Evolutionary conservation across 1,284 basidiomycete genomes (phyloP).

Genomic region (Coniferiporia sulphurascens): DNA sequence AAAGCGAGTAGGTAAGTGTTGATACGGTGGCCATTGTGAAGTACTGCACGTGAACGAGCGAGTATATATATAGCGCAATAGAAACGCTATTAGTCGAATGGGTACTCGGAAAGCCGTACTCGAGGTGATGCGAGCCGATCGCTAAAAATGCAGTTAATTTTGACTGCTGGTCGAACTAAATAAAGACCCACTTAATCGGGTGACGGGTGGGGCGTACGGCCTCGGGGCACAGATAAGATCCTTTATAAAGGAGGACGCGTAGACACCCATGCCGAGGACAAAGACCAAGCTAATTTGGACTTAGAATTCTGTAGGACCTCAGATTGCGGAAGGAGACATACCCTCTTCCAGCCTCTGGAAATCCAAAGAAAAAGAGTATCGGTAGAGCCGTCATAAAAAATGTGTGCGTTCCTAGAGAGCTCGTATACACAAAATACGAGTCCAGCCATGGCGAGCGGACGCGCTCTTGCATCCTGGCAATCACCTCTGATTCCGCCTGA

Average conservation of each 20-base stretch:
- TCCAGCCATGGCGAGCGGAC: conserved; percentile 73
- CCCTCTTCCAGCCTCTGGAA: conserved; percentile 67
- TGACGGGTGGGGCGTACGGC: conserved; percentile 88
- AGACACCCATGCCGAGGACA: conserved; percentile 79
- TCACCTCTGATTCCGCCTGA: conserved; percentile 56
- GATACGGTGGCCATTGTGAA: conserved; percentile 38
- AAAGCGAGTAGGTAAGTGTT: conserved; percentile 36
- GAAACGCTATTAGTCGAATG: conserved; percentile 91
- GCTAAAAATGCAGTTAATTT: conserved; percentile 37
- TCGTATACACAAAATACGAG: conserved; percentile 87
- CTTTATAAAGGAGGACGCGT: conserved; percentile 79
- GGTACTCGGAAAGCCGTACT: conserved; percentile 95
- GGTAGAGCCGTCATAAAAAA: conserved; percentile 94
- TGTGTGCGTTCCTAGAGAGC: conserved; percentile 86
- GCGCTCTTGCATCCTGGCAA: conserved; percentile 71
- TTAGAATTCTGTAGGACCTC: not conserved
- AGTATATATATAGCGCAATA: conserved; percentile 76
- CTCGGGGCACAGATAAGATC: conserved; percentile 90
- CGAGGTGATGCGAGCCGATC: conserved; percentile 79
- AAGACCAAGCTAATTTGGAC: conserved; percentile 54
- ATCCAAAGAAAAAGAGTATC: conserved; percentile 84
- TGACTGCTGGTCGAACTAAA: not conserved
- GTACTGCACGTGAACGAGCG: conserved; percentile 49
- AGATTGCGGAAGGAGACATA: conserved; percentile 34
- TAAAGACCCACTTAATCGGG: conserved; percentile 62